phyloP scores from a whole-genome alignment of 768 basidiomycete species.

The Pisolithus tinctorius region DNA sequence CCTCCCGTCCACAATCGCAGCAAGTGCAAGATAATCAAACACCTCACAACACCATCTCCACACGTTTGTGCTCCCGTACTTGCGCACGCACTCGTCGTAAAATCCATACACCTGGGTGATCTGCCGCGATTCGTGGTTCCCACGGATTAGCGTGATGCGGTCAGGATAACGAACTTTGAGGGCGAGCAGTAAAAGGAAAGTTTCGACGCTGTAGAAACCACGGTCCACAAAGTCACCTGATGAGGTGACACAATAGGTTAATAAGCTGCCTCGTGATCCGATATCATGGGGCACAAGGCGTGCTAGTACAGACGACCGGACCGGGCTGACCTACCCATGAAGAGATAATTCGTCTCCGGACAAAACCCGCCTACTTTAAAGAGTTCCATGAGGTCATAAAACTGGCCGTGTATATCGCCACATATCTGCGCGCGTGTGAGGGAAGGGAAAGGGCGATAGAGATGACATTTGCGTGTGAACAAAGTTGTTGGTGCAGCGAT shows the following conservation, averaged over 20 bases:
- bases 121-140: conserved; percentile 96
- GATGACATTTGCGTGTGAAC: not conserved
- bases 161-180: conserved; percentile 97
- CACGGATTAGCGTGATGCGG: conserved; percentile 92
- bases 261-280: not conserved
- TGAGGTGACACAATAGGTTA: not conserved
- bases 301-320: conserved; percentile 4
- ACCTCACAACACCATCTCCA: conserved; percentile 99
- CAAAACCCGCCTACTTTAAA: conserved; percentile 91
- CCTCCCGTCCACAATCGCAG: conserved; percentile 93
- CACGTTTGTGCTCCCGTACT: conserved; percentile 90
- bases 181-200: conserved; percentile 88
- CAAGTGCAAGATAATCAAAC: conserved; percentile 93
- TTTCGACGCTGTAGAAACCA: conserved; percentile 95
- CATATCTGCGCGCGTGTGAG: conserved; percentile 54
- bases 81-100: conserved; percentile 94
- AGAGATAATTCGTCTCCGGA: conserved; percentile 91
- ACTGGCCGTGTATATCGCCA: conserved; percentile 97
- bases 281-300: conserved; percentile 6
- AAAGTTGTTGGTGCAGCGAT: not conserved
- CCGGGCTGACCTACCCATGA: conserved; percentile 66
- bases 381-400: conserved; percentile 93
- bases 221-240: conserved; percentile 97
- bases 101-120: conserved; percentile 96
- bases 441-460: conserved; percentile 1